Evolutionary conservation across 176 grass and related monocot genomes (phyloP).

Genomic region (Oryza rufipogon): DNA sequence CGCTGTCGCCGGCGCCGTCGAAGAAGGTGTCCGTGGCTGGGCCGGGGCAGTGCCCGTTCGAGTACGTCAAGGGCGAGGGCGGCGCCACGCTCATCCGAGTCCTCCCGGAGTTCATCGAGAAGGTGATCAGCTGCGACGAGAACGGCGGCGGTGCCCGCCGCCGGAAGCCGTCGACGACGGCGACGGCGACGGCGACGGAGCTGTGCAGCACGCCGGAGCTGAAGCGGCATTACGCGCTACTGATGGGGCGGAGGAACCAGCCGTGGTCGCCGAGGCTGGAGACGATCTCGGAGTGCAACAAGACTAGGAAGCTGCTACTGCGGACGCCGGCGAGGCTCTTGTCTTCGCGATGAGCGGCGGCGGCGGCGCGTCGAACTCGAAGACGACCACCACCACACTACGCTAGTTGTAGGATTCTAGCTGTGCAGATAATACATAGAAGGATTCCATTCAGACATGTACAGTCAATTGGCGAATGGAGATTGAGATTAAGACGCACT

Average conservation of each 20-base stretch:
- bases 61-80: constrained; percentile 68
- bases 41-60: constrained; percentile 57
- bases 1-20: constrained; percentile 46
- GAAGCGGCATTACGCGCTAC: constrained; percentile 76
- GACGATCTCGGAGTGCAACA: constrained; percentile 64
- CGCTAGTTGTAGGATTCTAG: background rate
- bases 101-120: constrained; percentile 76
- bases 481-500: background rate
- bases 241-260: constrained; percentile 43
- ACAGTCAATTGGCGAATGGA: background rate
- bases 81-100: constrained; percentile 59
- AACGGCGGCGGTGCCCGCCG: background rate
- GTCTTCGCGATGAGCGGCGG: constrained; percentile 28
- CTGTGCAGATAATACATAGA: background rate
- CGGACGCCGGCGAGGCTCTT: constrained; percentile 30
- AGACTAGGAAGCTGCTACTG: constrained; percentile 15
- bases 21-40: constrained; percentile 35
- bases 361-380: background rate
- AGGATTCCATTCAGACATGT: background rate
- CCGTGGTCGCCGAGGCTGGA: constrained; percentile 72
- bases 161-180: background rate
- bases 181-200: background rate
- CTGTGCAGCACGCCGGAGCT: constrained; percentile 84
- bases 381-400: background rate
- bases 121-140: constrained; percentile 52